Base-by-base conservation (phyloP, 2,329 filamentous ascomycete species). In the Trichoderma hamatum region DNA sequence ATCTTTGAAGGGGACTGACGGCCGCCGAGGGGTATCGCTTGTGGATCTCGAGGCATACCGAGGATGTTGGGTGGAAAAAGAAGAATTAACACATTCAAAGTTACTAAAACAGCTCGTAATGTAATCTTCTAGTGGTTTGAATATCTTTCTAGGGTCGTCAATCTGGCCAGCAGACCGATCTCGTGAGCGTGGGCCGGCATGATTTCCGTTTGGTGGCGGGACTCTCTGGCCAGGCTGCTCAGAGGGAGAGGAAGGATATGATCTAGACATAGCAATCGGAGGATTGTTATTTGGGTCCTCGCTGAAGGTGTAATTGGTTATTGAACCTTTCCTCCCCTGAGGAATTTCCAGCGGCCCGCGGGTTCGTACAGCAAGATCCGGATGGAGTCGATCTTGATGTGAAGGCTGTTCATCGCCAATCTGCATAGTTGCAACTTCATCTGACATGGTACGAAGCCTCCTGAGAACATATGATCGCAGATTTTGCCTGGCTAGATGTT, bases 121-220 rank as follows among this genome's bases (percentile, higher is more conserved):
- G 75, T 96, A 95, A 70, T 94, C 90, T 79, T 97, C 93, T 16
- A 97, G 77, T 5, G 85, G 85, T 70, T 87, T 89, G 78, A 97
- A 97, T 13, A 95, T 88, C 46, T 82, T 83, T 74, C 86, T 89
- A 3, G 84, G 79, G 3, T 84, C 84, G 24, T 71, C 71, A 2
- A 73, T 71, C 10, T 66, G 56, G 19, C 65, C 65, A n/a, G 70
- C 68, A 11, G 75, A 72, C 10, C 70, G 60, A n/a, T 70, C 70
- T 49, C 70, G 72, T 10, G 61, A 71, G 24, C 70, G 69, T 21
- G 71, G 70, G 49, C 61, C 75, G 26, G 63, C 32, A 34, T 24
- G 61, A 51, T 46, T 71, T 67, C 24, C 73, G 70, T 69, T 64
- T 24, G 49, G 67, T 26, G 71, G 21, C 1, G 69, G 70, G 24